Percentiles rank a stretch among this genome's conserved stretches.
Evolutionary conservation across 805 yeast genomes (phyloP).

Genomic region (Cephaloascus fragrans): DNA sequence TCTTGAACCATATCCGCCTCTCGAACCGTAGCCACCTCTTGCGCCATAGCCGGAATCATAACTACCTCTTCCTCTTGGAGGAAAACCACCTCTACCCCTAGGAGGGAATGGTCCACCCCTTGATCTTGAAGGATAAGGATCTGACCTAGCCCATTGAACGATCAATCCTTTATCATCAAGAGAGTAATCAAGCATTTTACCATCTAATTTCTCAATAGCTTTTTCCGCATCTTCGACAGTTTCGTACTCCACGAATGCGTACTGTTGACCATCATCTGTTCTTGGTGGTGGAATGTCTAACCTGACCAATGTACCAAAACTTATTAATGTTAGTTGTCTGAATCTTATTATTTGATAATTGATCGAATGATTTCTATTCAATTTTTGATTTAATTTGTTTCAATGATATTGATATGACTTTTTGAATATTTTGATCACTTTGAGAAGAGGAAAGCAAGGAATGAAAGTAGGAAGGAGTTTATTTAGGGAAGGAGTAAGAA

Average conservation of each 20-base stretch:
- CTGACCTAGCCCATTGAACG: slow-evolving; percentile 48
- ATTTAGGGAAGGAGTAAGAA: not conserved
- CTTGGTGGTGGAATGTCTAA: slow-evolving; percentile 58
- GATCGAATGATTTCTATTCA: not conserved
- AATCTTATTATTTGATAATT: not conserved
- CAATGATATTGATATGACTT: not conserved
- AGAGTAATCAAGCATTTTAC: slow-evolving; percentile 31
- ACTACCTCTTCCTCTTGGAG: slow-evolving; percentile 18
- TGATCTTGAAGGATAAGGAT: slow-evolving; percentile 32
- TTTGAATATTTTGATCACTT: too few species aligned
- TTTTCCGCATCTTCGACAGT: slow-evolving; percentile 42
- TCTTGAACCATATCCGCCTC: slow-evolving; percentile 11
- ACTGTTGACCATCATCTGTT: slow-evolving; percentile 47
- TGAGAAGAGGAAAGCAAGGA: not conserved
- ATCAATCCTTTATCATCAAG: slow-evolving; percentile 27
- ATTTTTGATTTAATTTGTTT: too few species aligned
- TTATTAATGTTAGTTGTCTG: slow-evolving; percentile 6
- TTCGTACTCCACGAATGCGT: slow-evolving; percentile 54
- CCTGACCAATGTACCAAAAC: slow-evolving; percentile 48
- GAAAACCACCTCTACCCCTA: slow-evolving; percentile 14
- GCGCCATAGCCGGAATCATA: slow-evolving; percentile 9
- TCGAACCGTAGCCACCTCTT: slow-evolving; percentile 4
- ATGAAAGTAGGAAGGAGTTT: not conserved
- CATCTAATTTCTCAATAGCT: slow-evolving; percentile 36
- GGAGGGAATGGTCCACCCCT: too few species aligned